Evolutionary conservation across 352 stramenopile genomes (phyloP).

Genomic region (Phytophthora melonis): DNA sequence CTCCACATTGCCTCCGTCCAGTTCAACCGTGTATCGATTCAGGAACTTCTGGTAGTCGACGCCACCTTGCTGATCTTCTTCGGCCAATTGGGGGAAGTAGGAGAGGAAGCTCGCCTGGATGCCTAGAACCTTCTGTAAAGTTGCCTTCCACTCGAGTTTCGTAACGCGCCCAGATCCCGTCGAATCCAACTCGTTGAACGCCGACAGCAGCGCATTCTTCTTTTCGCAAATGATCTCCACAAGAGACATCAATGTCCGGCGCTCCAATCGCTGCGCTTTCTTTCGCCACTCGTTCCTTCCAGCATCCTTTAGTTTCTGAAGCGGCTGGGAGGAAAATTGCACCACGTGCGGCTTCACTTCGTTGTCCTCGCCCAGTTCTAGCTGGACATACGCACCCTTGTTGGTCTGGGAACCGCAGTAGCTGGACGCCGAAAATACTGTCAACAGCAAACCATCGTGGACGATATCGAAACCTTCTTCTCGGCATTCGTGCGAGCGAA

Average conservation of each 20-base stretch:
- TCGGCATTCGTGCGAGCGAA: constrained; percentile 95
- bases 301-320: constrained; percentile 76
- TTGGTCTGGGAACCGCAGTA: constrained; percentile 94
- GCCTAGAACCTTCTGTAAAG: constrained; percentile 62
- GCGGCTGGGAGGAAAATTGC: constrained; percentile 90
- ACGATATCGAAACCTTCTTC: constrained; percentile 91
- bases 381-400: constrained; percentile 82
- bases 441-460: constrained; percentile 89
- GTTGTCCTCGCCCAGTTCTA: constrained; percentile 69
- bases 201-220: constrained; percentile 59
- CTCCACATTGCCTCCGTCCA: constrained; percentile 66
- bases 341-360: constrained; percentile 93
- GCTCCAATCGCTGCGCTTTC: constrained; percentile 75
- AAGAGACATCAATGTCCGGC: constrained; percentile 81
- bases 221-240: constrained; percentile 86
- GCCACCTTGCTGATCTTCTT: constrained; percentile 47
- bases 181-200: constrained; percentile 59
- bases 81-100: constrained; percentile 74
- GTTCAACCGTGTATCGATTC: constrained; percentile 76
- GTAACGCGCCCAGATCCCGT: constrained; percentile 52
- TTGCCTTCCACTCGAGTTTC: constrained; percentile 78
- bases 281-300: constrained; percentile 84
- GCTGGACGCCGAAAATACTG: constrained; percentile 93
- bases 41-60: constrained; percentile 84
- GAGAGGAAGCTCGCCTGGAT: constrained; percentile 76